These are phyloP conservation scores for Fusarium sp. DNA, from an alignment of 2,329 filamentous ascomycete genomes.

Conservation along the genomic window DNA sequence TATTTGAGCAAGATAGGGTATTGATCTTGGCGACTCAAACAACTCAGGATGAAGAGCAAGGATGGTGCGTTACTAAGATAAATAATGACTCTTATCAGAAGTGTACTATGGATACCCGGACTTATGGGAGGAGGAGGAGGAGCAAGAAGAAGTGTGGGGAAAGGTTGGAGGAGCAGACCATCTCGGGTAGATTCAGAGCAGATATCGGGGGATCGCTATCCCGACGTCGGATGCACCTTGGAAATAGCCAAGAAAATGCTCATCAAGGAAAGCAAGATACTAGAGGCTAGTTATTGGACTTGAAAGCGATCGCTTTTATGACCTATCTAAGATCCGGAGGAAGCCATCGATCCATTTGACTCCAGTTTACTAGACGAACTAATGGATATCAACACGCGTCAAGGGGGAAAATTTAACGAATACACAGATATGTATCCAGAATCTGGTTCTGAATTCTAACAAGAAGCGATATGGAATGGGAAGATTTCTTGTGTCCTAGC, in stretches of 20 bases:
- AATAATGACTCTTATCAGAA: too few species aligned
- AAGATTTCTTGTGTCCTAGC: neutral
- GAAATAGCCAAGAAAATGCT: neutral
- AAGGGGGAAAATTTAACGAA: neutral
- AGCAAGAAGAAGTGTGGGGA: neutral
- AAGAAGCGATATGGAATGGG: neutral
- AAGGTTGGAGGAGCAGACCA: constrained; percentile 14
- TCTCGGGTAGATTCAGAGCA: neutral
- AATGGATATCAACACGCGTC: neutral
- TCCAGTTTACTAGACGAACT: too few species aligned
- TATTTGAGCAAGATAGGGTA: too few species aligned
- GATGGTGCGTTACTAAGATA: too few species aligned
- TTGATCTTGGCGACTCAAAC: too few species aligned
- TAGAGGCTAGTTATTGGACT: neutral
- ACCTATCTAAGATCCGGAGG: too few species aligned
- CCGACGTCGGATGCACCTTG: neutral
- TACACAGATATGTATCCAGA: neutral
- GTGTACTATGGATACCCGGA: too few species aligned
- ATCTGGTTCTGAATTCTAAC: neutral
- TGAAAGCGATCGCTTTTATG: neutral
- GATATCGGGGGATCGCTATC: neutral
- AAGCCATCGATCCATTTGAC: too few species aligned
- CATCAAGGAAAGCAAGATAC: neutral
- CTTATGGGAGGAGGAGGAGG: too few species aligned
- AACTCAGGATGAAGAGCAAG: too few species aligned